These are phyloP conservation scores for Glonium stellatum DNA, from an alignment of 495 filamentous ascomycete species.

Conservation along the genomic window DNA sequence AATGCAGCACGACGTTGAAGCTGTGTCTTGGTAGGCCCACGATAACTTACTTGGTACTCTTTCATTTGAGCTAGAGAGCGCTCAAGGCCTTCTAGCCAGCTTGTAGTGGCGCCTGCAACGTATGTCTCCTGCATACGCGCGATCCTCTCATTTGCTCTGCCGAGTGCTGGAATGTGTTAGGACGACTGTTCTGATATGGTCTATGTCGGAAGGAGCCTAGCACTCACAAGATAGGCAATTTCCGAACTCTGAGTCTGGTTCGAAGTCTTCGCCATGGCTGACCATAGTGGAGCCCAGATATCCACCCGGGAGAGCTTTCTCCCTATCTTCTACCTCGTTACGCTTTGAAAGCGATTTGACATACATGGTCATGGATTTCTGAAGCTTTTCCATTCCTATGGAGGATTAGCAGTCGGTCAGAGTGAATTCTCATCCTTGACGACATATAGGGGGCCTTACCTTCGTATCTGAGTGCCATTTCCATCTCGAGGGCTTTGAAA, in stretches of 20 bases:
- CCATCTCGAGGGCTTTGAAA: constrained; percentile 85
- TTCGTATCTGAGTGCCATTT: constrained; percentile 88
- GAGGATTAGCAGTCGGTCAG: constrained; percentile 1
- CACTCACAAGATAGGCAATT: constrained; percentile 72
- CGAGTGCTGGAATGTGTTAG: constrained; percentile 25
- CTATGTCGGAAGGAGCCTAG: background rate
- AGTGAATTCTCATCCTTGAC: background rate
- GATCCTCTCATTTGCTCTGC: constrained; percentile 72
- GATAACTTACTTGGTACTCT: constrained; percentile 72
- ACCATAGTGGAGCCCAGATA: constrained; percentile 86
- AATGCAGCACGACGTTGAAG: background rate
- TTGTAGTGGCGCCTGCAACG: constrained; percentile 69
- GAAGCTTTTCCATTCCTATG: constrained; percentile 83
- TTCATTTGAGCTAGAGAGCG: constrained; percentile 91
- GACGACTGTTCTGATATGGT: background rate
- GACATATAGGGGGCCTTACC: constrained; percentile 47
- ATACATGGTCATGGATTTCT: constrained; percentile 81
- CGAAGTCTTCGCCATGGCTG: constrained; percentile 88
- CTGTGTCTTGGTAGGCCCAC: background rate
- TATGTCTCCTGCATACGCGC: constrained; percentile 83
- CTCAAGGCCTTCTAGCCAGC: constrained; percentile 89
- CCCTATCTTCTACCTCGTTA: constrained; percentile 73
- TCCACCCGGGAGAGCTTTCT: constrained; percentile 75
- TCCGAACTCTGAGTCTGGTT: constrained; percentile 84
- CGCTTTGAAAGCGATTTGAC: constrained; percentile 86